Base-by-base conservation (phyloP, 1,284 basidiomycete genomes). In the Ustilago shanxiensis region DNA sequence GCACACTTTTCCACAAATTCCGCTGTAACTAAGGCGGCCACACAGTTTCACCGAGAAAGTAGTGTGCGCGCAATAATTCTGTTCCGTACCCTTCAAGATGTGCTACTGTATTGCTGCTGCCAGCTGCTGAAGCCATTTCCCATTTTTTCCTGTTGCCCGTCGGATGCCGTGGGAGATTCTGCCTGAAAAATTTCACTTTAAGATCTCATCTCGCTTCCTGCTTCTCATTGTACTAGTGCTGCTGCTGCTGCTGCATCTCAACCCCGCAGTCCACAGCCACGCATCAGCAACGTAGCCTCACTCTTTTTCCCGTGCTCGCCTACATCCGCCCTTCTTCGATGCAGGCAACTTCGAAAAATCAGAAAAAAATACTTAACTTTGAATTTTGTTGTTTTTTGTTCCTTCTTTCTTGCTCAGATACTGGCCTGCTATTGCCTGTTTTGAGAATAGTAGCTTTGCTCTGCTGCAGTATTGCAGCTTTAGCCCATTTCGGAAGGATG, bases 201-300 rank as follows among this genome's bases (percentile, higher is more conserved):
- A 22, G 10, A 47, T 47, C 44, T 22, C 39, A 20, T 41, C 39
- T 20, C 39, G 39, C 39, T 18, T 6, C 13, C n/a, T n/a, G n/a
- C n/a, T n/a, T n/a, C n/a, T n/a, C n/a, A n/a, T n/a, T n/a, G n/a
- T n/a, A n/a, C n/a, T n/a, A n/a, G n/a, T n/a, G n/a, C n/a, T n/a
- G n/a, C 11, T 33, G 31, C 31, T 22, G 24, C 24, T 49, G 29
- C 50, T 52, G 50, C n/a, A 52, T 31, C 29, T 31, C 50, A 35
- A 52, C 50, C 50, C 31, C 50, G 31, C 50, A 52, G 50, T 52
- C 29, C n/a, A 20, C 50, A n/a, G 47, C 47, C 50, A 33, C 50
- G 7, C 26, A 50, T 5, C 20, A 22, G 44, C 44, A 45, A 16
- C n/a, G 49, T n/a, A 50, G 49, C 47, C 20, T 26, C 49, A 31